Conservation (phyloP, 805 yeast species). For the Pichia cabralensis region DNA sequence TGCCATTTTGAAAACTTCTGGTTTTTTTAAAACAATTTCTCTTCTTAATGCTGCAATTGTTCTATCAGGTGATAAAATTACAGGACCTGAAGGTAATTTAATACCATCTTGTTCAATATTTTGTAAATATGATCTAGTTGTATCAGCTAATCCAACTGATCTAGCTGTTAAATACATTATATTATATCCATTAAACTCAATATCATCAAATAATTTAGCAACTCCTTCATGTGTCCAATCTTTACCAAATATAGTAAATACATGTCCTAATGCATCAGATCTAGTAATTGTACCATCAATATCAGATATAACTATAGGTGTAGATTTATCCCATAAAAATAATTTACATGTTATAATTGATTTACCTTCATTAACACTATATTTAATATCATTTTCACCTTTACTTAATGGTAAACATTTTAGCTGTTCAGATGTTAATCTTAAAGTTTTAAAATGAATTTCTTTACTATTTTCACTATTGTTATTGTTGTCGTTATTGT, state of each 20-base stretch:
- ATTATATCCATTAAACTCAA: conserved; percentile 79
- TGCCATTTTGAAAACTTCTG: conserved; percentile 98
- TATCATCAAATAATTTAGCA: conserved; percentile 84
- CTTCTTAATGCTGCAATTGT: conserved; percentile 91
- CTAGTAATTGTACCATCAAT: conserved; percentile 97
- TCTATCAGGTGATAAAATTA: conserved; percentile 88
- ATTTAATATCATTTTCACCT: conserved; percentile 73
- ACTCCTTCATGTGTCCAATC: conserved; percentile 99
- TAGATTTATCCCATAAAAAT: conserved; percentile 72
- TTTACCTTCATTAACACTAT: conserved; percentile 74
- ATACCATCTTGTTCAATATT: conserved; percentile 71
- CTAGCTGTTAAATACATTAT: conserved; percentile 90
- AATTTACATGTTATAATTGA: conserved; percentile 66
- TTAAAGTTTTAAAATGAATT: conserved; percentile 69
- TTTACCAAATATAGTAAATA: conserved; percentile 82
- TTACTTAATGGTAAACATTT: conserved; percentile 58
- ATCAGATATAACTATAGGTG: conserved; percentile 92
- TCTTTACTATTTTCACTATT: conserved; percentile 12
- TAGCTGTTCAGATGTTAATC: conserved; percentile 87
- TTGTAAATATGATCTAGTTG: conserved; percentile 72
- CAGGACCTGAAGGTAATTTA: conserved; percentile 81
- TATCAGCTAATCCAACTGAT: conserved; percentile 91
- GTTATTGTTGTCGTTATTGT: conserved; percentile 9
- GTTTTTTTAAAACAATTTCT: conserved; percentile 88
- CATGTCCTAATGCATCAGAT: conserved; percentile 96